These are phyloP conservation scores for Bretschneidera sinensis DNA, from an alignment of 345 rosid species.

Conservation along the genomic window DNA sequence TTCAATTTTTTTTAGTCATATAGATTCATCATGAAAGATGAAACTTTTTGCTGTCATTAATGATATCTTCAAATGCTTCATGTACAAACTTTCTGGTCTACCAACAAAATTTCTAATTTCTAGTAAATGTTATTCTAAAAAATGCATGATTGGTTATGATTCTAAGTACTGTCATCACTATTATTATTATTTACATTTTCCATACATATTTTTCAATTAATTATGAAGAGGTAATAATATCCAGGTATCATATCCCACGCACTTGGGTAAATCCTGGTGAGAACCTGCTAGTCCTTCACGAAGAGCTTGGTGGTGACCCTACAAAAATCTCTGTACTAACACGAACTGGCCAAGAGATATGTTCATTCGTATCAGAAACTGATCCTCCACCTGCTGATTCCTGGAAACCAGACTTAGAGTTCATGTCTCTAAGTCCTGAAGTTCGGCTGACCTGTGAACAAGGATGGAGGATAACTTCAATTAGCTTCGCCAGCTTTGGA, in stretches of 20 bases:
- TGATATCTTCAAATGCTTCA: background rate
- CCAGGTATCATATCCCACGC: constrained; percentile 56
- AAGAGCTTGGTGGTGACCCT: constrained; percentile 66
- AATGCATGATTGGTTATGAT: too few species aligned
- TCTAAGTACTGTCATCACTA: too few species aligned
- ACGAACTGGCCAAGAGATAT: constrained; percentile 43
- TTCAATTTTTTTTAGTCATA: too few species aligned
- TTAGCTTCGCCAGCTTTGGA: constrained; percentile 59
- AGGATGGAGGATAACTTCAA: constrained; percentile 49
- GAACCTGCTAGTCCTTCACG: constrained; percentile 53
- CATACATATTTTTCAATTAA: background rate
- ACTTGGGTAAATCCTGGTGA: constrained; percentile 48
- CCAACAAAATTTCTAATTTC: background rate
- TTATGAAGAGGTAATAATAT: constrained; percentile 7
- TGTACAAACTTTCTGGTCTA: background rate
- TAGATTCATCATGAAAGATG: too few species aligned
- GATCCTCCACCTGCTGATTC: constrained; percentile 51
- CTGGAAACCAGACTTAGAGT: constrained; percentile 36
- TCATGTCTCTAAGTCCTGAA: constrained; percentile 31
- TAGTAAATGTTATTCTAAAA: background rate
- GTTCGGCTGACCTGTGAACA: constrained; percentile 44
- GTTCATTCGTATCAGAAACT: constrained; percentile 41
- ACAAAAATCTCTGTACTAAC: constrained; percentile 40
- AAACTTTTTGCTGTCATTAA: too few species aligned
- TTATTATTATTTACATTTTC: too few species aligned